These are phyloP conservation scores for Phytophthora citricola DNA, from an alignment of 352 stramenopile species.

Conservation along the genomic window DNA sequence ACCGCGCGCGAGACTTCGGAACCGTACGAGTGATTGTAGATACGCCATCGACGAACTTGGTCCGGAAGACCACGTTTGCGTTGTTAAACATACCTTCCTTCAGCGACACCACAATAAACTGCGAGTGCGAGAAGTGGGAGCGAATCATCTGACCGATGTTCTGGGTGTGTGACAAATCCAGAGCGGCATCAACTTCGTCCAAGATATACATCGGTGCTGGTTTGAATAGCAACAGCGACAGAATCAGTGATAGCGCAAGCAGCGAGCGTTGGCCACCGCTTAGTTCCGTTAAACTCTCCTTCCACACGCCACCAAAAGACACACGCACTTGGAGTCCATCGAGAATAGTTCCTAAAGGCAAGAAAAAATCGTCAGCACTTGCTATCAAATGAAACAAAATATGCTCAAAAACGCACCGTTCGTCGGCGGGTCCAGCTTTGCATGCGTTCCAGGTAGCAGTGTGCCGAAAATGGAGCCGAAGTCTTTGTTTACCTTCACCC, in stretches of 20 bases:
- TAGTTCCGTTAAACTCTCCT: conserved; percentile 99
- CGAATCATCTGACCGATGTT: conserved; percentile 99
- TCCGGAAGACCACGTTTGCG: conserved; percentile 99
- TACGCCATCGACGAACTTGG: conserved; percentile 99
- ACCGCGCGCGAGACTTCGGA: conserved; percentile 60
- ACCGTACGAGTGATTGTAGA: conserved; percentile 98
- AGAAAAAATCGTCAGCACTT: conserved; percentile 18
- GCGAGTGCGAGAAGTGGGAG: conserved; percentile 98
- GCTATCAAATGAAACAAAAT: not conserved
- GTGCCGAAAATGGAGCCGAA: conserved; percentile 99
- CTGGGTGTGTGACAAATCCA: conserved; percentile 99
- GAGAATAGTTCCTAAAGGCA: conserved; percentile 73
- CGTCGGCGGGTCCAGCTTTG: conserved; percentile 97
- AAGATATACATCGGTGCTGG: conserved; percentile 99
- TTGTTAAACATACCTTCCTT: conserved; percentile 99
- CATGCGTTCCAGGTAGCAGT: conserved; percentile 95
- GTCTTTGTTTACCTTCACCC: conserved; percentile 99
- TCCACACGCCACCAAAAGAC: conserved; percentile 99
- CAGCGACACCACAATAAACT: conserved; percentile 99
- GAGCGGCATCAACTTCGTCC: conserved; percentile 99
- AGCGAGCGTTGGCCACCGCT: conserved; percentile 99
- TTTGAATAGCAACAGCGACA: conserved; percentile 99
- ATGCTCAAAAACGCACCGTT: conserved; percentile 59
- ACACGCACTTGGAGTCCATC: conserved; percentile 98
- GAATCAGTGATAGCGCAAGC: conserved; percentile 98